phyloP scores from a whole-genome alignment of 768 basidiomycete species.

The Podaxis sp. region DNA sequence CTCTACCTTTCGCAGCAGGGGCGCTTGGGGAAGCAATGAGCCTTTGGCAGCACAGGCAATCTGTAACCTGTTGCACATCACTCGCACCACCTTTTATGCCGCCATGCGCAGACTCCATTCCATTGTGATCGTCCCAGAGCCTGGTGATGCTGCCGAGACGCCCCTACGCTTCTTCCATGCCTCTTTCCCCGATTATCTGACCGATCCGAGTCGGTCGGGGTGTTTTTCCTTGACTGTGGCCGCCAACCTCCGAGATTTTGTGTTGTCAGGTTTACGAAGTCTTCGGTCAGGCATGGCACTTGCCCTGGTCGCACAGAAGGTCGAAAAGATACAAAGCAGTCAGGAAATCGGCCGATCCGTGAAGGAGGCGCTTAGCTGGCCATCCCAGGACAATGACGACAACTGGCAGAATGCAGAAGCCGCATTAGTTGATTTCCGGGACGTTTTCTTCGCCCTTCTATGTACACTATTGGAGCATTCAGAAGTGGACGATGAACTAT shows the following conservation, averaged over 20 bases:
- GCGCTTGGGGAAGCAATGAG: too few relatives aligned
- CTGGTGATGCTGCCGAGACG: not conserved
- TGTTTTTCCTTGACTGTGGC: not conserved
- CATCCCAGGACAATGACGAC: not conserved
- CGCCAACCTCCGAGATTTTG: not conserved
- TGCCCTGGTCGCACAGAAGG: not conserved
- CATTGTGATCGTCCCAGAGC: not conserved
- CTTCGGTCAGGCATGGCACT: not conserved
- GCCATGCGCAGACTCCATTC: not conserved
- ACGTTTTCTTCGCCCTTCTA: not conserved
- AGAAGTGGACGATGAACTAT: not conserved
- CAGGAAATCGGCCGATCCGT: not conserved
- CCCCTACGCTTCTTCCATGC: not conserved
- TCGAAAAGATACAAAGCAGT: not conserved
- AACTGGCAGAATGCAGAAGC: not conserved
- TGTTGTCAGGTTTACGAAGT: not conserved
- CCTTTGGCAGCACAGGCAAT: too few relatives aligned
- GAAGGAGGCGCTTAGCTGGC: too few relatives aligned
- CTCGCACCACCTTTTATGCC: not conserved
- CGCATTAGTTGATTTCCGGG: not conserved
- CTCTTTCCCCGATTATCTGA: not conserved
- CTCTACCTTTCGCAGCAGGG: not conserved
- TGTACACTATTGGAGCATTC: not conserved
- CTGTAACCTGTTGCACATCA: not conserved
- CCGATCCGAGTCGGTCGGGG: not conserved